These are phyloP conservation scores for Rubroboletus satanas DNA, from an alignment of 768 basidiomycete species.

Conservation along the genomic window DNA sequence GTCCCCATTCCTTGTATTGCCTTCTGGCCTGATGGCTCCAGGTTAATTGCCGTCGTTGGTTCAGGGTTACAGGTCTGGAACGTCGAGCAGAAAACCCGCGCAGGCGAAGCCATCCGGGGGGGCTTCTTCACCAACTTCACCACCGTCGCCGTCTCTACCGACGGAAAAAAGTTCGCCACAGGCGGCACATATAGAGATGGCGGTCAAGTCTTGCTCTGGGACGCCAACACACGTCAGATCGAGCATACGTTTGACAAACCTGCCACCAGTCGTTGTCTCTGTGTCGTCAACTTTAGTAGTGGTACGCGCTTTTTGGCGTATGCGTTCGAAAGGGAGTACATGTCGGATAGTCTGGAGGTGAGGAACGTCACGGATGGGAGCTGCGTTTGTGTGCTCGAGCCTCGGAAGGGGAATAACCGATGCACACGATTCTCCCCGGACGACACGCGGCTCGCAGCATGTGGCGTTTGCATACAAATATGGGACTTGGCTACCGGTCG, in stretches of 20 bases:
- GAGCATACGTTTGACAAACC: constrained; percentile 25
- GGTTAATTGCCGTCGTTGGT: constrained; percentile 24
- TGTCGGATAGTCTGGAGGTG: constrained; percentile 23
- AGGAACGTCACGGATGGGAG: constrained; percentile 11
- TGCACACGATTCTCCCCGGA: constrained; percentile 27
- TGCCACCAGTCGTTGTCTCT: constrained; percentile 19
- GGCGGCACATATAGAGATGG: constrained; percentile 24
- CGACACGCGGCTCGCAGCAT: constrained; percentile 21
- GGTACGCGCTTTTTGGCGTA: constrained; percentile 19
- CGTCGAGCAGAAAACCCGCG: constrained; percentile 17
- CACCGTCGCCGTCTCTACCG: constrained; percentile 23
- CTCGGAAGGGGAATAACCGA: constrained; percentile 21
- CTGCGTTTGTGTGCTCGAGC: constrained; percentile 17
- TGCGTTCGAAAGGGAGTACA: constrained; percentile 25
- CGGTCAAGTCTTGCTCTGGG: constrained; percentile 24
- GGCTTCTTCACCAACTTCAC: constrained; percentile 27
- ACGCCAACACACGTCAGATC: constrained; percentile 18
- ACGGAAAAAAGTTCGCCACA: constrained; percentile 24
- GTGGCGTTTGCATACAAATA: constrained; percentile 23
- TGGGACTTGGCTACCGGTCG: constrained; percentile 19
- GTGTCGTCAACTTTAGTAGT: constrained; percentile 23
- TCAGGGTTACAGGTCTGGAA: constrained; percentile 27
- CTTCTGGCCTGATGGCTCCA: constrained; percentile 26
- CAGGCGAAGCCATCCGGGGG: constrained; percentile 19
- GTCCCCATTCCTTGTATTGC: constrained; percentile 16